Evolutionary conservation across 1,284 basidiomycete genomes (phyloP).

Genomic region (Trichosporon sp.): DNA sequence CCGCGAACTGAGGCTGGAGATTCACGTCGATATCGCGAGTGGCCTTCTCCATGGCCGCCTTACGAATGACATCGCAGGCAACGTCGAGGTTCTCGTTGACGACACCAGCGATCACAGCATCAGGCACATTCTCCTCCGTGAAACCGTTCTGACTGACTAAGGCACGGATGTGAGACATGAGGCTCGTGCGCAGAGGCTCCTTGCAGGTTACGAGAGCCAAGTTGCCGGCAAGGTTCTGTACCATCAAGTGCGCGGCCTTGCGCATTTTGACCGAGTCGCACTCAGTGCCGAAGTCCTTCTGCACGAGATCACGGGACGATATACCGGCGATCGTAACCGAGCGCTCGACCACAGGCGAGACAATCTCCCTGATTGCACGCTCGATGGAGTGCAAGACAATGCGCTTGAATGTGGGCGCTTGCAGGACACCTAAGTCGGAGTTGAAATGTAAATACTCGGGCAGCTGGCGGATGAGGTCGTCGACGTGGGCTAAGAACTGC

Average conservation of each 20-base stretch:
- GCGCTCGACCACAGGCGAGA: slow-evolving; percentile 93
- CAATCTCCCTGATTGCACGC: slow-evolving; percentile 94
- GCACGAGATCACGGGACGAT: slow-evolving; percentile 89
- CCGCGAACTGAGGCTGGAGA: slow-evolving; percentile 74
- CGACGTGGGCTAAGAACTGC: slow-evolving; percentile 46
- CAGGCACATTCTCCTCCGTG: slow-evolving; percentile 59
- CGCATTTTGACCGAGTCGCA: slow-evolving; percentile 84
- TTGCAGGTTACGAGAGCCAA: slow-evolving; percentile 97
- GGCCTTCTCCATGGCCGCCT: slow-evolving; percentile 95
- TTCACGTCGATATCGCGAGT: slow-evolving; percentile 91
- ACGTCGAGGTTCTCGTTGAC: slow-evolving; percentile 91
- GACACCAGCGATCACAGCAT: slow-evolving; percentile 63
- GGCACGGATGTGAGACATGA: slow-evolving; percentile 80
- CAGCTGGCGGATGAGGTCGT: slow-evolving; percentile 63
- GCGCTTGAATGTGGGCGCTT: slow-evolving; percentile 76
- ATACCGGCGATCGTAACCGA: slow-evolving; percentile 99
- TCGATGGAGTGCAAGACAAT: slow-evolving; percentile 89
- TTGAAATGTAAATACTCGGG: slow-evolving; percentile 73
- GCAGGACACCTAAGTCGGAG: slow-evolving; percentile 57
- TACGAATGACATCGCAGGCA: slow-evolving; percentile 91
- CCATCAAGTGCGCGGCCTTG: slow-evolving; percentile 91
- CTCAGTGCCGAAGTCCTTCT: slow-evolving; percentile 96
- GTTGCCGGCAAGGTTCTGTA: slow-evolving; percentile 92
- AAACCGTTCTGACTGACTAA: slow-evolving; percentile 79
- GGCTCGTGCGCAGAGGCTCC: slow-evolving; percentile 88